These are phyloP conservation scores for Bjerkandera adusta DNA, from an alignment of 1,284 basidiomycete species.

Conservation along the genomic window DNA sequence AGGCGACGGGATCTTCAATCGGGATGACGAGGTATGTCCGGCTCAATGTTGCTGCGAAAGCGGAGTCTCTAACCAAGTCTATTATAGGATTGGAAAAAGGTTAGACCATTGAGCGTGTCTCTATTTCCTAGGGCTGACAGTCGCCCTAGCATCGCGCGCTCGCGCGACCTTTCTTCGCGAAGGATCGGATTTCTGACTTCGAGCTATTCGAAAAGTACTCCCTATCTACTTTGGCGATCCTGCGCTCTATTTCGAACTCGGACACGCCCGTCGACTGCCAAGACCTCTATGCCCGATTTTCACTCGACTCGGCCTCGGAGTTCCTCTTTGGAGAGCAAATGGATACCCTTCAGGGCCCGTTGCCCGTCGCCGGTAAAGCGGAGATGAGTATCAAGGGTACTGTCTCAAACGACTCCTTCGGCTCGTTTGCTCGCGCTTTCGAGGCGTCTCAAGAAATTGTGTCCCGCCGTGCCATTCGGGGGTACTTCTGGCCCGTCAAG, in stretches of 20 bases:
- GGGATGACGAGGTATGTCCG: slow-evolving; percentile 57
- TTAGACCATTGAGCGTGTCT: slow-evolving; percentile 3
- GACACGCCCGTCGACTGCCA: slow-evolving; percentile 53
- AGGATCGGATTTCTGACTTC: slow-evolving; percentile 68
- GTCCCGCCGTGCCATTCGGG: slow-evolving; percentile 50
- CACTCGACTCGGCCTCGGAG: slow-evolving; percentile 68
- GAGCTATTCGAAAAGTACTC: slow-evolving; percentile 62
- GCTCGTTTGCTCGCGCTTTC: slow-evolving; percentile 62
- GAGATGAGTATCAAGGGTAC: slow-evolving; percentile 51
- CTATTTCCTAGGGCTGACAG: neutral
- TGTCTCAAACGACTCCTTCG: slow-evolving; percentile 55
- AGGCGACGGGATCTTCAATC: slow-evolving; percentile 72
- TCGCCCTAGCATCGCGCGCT: slow-evolving; percentile 56
- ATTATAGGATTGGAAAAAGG: slow-evolving; percentile 49
- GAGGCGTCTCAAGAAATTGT: slow-evolving; percentile 58
- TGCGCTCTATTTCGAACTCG: slow-evolving; percentile 38
- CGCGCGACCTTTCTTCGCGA: slow-evolving; percentile 71
- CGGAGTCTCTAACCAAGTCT: slow-evolving; percentile 5
- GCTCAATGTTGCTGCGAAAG: slow-evolving; percentile 6
- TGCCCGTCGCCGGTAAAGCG: slow-evolving; percentile 14
- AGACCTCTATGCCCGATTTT: slow-evolving; percentile 67
- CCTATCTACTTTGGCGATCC: slow-evolving; percentile 44
- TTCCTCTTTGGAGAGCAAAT: slow-evolving; percentile 66
- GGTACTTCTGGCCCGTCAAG: slow-evolving; percentile 65
- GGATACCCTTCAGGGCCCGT: slow-evolving; percentile 50